phyloP scores from a whole-genome alignment of 2,329 filamentous ascomycete species.

The Rhynchosporium graminicola region DNA sequence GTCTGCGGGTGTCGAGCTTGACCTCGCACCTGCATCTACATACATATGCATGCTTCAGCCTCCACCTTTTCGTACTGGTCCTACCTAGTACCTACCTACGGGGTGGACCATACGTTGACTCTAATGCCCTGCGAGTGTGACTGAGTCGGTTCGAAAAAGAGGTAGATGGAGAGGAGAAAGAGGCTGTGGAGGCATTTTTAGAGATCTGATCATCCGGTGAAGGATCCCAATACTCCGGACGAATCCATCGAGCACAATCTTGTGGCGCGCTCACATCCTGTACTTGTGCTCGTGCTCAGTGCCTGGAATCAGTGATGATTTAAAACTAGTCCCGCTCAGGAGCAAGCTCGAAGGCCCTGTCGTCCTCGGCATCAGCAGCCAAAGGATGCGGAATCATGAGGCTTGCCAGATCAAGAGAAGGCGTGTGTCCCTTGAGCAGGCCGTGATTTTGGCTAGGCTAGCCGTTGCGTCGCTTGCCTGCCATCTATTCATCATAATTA shows the following conservation, averaged over 20 bases:
- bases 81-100: too few relatives aligned
- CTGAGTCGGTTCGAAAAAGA: too few relatives aligned
- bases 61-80: not conserved
- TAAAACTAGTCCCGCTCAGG: not conserved
- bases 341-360: not conserved
- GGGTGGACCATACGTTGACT: not conserved
- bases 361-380: not conserved
- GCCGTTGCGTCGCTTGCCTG: not conserved
- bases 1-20: not conserved
- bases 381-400: not conserved
- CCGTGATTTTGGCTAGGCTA: not conserved
- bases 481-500: not conserved
- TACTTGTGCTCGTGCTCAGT: too few relatives aligned
- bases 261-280: not conserved
- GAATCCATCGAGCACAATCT: not conserved
- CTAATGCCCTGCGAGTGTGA: not conserved
- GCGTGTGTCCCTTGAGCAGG: not conserved
- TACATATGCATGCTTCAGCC: not conserved
- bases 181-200: not conserved
- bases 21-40: not conserved
- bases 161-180: not conserved
- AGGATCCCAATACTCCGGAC: not conserved
- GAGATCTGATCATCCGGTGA: not conserved
- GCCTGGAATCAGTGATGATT: not conserved
- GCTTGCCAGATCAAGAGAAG: not conserved